Base-by-base conservation (phyloP, 2,329 filamentous ascomycete genomes). In the Neopestalotiopsis rosae region DNA sequence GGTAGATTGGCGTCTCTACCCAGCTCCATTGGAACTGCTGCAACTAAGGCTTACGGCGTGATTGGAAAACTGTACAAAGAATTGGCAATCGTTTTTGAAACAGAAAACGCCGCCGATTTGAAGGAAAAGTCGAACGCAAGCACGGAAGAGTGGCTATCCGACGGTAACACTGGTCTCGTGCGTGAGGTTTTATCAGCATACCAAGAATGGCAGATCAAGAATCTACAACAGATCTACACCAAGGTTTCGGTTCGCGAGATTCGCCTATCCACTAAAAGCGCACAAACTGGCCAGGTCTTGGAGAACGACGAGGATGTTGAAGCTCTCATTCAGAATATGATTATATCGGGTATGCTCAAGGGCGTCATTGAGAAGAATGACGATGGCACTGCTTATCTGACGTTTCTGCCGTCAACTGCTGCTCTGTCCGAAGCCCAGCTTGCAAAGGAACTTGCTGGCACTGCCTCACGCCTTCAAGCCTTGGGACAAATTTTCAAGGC, bases 161-260 rank as follows among this genome's bases (percentile, higher is more conserved):
- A 98, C 74, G 88, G 89, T 61, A 98, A 97, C 75, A 79, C 82
- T 4, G 88, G 90, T 3, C 87, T 98, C 14, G 85, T 97, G 13
- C 81, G 84, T 4, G 89, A 94, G 77, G 90, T 95, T 12, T 79
- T 92, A 52, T 83, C 87, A 24, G 90, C 92, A 10, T 93, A 95
- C 76, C 90, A 92, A 73, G 90, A 90, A 74, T 94, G 92, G 83
- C 90, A 92, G 69, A 89, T 98, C 68, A 84, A 91, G 42, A 90
- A 90, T 69, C 85, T 98, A 32, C 90, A 91, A 59, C 87, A 88
- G 66, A 90, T 93, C 3, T 98, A 95, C 77, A 83, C 81, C 66
- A 87, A 88, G 71, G 82, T 91, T 42, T 85, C 87, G 17, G 82
- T 91, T 40, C 74, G 84, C 20, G 85, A 89, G 73, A 78, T 91